Base-by-base conservation (phyloP, 2,329 filamentous ascomycete species). In the Biscogniauxia marginata region DNA sequence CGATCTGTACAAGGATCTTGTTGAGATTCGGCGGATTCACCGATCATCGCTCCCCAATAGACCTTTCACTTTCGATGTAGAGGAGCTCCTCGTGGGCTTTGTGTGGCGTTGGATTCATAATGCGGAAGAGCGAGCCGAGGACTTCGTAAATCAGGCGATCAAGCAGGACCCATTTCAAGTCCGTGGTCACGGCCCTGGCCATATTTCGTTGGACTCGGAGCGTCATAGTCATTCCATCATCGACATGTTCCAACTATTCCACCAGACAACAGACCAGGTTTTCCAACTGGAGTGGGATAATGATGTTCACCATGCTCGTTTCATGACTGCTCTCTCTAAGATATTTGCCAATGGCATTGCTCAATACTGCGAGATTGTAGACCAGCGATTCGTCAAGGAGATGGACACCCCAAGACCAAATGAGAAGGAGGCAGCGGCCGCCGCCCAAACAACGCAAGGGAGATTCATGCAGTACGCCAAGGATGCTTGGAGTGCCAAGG, bases 41-140 rank as follows among this genome's bases (percentile, higher is more conserved):
- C 80, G 83, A 7, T 83, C 90, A 60, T 87, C 86, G 20, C 80
- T 97, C 18, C 90, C 90, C 0, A 80, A 80, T 62, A 78, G 85
- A 58, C 84, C 85, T 1, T 99, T 98, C 71, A 87, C 87, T 4
- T 97, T 98, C 71, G 86, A 92, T 62, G 84, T 99, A 46, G 95
- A 99, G 73, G 84, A 87, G 45, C 77, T 96, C 16, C 80, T 99
- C 18, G 89, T 93, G 59, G 88, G 90, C 34, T 99, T 98, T 71
- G 95, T 98, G 5, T 98, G 93, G 93, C 86, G 91, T 56, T 99
- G 93, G 93, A 91, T 99, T 60, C 82, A 84, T 53, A 84, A 86
- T 61, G 92, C 91, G 7, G 92, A 98, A 66, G 78, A 79, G 30
- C 91, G 88, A 68, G 87, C 97, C 67, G 80, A 89, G 59, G 86